These are phyloP conservation scores for Eimeria zaria DNA, from an alignment of 169 alveolate species.

Conservation along the genomic window DNA sequence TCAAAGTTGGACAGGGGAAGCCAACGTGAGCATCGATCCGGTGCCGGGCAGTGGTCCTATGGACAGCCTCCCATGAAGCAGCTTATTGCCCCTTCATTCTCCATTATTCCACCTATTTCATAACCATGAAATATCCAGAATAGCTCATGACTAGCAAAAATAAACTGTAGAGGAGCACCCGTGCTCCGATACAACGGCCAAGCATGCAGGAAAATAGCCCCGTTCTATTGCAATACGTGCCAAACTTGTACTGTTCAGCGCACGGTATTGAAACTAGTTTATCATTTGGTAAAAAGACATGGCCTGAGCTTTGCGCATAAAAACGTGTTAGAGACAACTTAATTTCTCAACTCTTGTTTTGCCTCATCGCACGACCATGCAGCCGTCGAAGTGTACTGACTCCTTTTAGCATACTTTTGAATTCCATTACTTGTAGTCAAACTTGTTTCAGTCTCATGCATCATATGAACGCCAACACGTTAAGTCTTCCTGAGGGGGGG, in stretches of 20 bases:
- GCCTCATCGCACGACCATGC: neutral
- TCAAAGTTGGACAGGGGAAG: neutral
- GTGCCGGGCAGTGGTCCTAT: neutral
- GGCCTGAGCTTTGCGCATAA: neutral
- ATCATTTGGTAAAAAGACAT: neutral
- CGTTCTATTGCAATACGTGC: neutral
- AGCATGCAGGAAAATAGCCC: slow-evolving; percentile 33
- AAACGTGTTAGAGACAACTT: neutral
- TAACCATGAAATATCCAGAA: neutral
- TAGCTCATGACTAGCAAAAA: neutral
- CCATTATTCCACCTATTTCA: neutral
- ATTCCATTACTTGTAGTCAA: neutral
- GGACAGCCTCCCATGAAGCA: neutral
- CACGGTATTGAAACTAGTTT: neutral
- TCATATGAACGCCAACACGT: neutral
- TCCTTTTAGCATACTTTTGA: neutral
- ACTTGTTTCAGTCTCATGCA: neutral
- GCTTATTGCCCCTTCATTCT: neutral
- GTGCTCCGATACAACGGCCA: neutral
- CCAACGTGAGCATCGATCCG: neutral
- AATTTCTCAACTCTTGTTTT: neutral
- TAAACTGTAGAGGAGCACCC: neutral
- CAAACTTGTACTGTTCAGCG: neutral
- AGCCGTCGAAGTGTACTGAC: neutral
- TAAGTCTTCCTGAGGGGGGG: neutral